Base-by-base conservation (phyloP, 495 filamentous ascomycete genomes). In the Penicillium flavigenum region DNA sequence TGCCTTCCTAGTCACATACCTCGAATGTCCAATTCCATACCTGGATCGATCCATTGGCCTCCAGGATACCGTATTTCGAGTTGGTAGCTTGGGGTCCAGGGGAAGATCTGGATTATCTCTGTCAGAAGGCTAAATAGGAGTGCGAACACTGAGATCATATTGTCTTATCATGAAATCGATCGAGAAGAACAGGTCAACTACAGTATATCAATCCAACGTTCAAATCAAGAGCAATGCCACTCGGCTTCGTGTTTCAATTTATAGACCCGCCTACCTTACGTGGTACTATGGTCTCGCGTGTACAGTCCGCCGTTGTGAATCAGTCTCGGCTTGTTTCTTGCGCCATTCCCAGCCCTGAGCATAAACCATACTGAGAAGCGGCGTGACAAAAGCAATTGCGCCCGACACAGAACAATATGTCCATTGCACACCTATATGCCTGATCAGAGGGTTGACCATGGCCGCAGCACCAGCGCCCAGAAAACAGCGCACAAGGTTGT, bases 401-500 rank as follows among this genome's bases (percentile, higher is more conserved):
- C 50, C 51, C 4, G 59, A 54, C 1, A 72, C 70, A 20, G 47
- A 11, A 8, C 6, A 34, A 44, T 71, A 72, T 1, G 68, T 66
- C 49, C 49, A 43, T 17, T 52, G 42, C 5, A 56, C 44, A 2
- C 68, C 68, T 14, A 65, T 50, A 3, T 17, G 9, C 3, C 52
- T 4, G 45, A 86, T 83, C 77, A 88, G 81, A 0, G 82, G 83
- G 46, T 79, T 74, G 22, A 89, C 82, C 0, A 77, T 65, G 0
- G 81, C 86, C 20, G 81, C 83, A 2, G 80, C 80, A 0, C 69
- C 85, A 0, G 87, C 88, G 4, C 87, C 87, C 12, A 90, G 62
- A 39, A 85, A 64, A 60, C 87, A 91, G 7, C 87, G 71, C 0
- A 84, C 81, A 9, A 92, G 70, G 63, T 92, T 91, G 58, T 87